Evolutionary conservation across 2,329 filamentous ascomycete genomes (phyloP), one percentile per base, ranked within the genome.

Genomic region (Botryotinia convoluta): DNA sequence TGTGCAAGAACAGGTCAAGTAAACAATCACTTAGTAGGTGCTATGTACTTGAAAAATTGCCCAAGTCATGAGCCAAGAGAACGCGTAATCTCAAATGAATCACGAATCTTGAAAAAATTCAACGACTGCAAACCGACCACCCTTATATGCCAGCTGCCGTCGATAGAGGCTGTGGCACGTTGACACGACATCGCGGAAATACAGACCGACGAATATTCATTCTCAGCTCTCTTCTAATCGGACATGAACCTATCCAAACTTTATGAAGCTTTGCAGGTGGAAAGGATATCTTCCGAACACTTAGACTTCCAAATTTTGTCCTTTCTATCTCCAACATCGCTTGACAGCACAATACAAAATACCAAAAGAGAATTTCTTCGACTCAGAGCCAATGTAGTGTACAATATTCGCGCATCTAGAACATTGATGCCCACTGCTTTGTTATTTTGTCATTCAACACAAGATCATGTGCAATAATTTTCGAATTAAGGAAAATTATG

Each of bases 141-240:
- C 51, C 22, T 57, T 10, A 20, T 14, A 72, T 72, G 71, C 62
- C 26, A 45, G 5, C 51, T 59, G 63, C 71, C 71, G 71, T 72
- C 71, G 42, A 69, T 72, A 72, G 62, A 68, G 39, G 39, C 20
- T 60, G 71, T 72, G 71, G 16, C 16, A 72, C 71, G 37, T 54
- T 39, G 42, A 39, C 71, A 72, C 71, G 32, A 68, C 29, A 45
- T 62, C 10, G 12, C 32, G 26, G 32, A 63, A 68, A 32, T 20
- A n/a, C 54, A 42, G 48, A 68, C 48, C 9, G 65, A 29, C 22
- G 26, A 57, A 16, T 68, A 20, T 54, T 5, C 26, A 42, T n/a
- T 42, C 35, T 32, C 35, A 10, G 10, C 35, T 48, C 1, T 48
- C 29, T 68, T 42, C 39, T 16, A n/a, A 20, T 57, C 37, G 16